These are phyloP conservation scores for Eucalyptus grandis DNA, from an alignment of 345 rosid genomes.

Conservation along the genomic window DNA sequence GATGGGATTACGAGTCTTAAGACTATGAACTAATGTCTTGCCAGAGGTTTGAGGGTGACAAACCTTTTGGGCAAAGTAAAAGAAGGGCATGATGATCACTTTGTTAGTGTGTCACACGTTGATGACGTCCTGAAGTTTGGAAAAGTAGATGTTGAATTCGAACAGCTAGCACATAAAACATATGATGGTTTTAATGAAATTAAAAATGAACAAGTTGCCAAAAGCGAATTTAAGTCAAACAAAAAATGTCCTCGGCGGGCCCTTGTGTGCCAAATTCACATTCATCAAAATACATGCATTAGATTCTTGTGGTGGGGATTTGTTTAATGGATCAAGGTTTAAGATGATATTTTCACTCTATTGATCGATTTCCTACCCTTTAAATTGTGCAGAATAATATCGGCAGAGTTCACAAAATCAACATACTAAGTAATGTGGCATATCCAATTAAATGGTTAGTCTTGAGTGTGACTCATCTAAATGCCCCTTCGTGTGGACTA, in stretches of 20 bases:
- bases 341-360: neutral
- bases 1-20: neutral
- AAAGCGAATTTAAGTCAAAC: neutral
- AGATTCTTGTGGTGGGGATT: neutral
- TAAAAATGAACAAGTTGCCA: neutral
- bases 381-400: neutral
- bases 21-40: neutral
- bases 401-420: neutral
- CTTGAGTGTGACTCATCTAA: neutral
- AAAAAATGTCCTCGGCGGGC: neutral
- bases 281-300: neutral
- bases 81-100: neutral
- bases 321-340: neutral
- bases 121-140: neutral
- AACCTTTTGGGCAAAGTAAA: neutral
- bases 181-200: neutral
- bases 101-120: neutral
- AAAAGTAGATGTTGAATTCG: neutral
- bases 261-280: neutral
- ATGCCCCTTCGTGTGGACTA: neutral
- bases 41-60: neutral
- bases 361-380: neutral
- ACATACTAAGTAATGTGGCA: neutral
- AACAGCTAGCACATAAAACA: neutral
- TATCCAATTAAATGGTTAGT: neutral